phyloP scores from a whole-genome alignment of 805 yeast species.

The Candida boleticola region DNA sequence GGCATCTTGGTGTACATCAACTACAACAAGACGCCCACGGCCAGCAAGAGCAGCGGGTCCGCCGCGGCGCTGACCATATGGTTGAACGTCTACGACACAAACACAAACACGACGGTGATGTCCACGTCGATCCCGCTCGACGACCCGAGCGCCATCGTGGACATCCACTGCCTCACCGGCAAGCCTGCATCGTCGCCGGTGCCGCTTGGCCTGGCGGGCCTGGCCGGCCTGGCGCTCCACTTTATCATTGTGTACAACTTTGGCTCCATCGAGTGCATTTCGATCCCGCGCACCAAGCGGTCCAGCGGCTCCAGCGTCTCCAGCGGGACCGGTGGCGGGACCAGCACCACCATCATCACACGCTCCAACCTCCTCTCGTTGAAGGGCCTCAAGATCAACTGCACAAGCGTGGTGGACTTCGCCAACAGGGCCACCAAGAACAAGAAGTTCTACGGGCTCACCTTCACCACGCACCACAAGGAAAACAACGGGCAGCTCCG shows the following conservation, averaged over 20 bases:
- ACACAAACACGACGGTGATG: slow-evolving; percentile 8
- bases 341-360: slow-evolving; percentile 3
- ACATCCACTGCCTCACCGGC: slow-evolving; percentile 8
- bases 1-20: slow-evolving; percentile 1
- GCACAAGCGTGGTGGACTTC: slow-evolving; percentile 13
- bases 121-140: background rate
- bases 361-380: slow-evolving; percentile 4
- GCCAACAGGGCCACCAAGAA: slow-evolving; percentile 6
- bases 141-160: slow-evolving; percentile 7
- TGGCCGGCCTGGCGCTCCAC: background rate
- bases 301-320: too few relatives aligned
- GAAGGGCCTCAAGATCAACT: slow-evolving; percentile 3
- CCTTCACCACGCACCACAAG: slow-evolving; percentile 9
- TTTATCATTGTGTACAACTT: slow-evolving; percentile 9
- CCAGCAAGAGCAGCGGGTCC: slow-evolving; percentile 3
- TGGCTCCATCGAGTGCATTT: slow-evolving; percentile 13
- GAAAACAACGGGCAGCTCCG: slow-evolving; percentile 10
- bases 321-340: background rate
- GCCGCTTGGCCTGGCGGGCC: background rate
- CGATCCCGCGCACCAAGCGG: slow-evolving; percentile 7
- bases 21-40: background rate
- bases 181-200: background rate
- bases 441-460: slow-evolving; percentile 16
- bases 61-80: slow-evolving; percentile 3
- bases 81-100: slow-evolving; percentile 11